Evolutionary conservation across 2,329 filamentous ascomycete species (phyloP), one percentile per base, ranked within the genome.

Genomic region (Plenodomus tracheiphilus): DNA sequence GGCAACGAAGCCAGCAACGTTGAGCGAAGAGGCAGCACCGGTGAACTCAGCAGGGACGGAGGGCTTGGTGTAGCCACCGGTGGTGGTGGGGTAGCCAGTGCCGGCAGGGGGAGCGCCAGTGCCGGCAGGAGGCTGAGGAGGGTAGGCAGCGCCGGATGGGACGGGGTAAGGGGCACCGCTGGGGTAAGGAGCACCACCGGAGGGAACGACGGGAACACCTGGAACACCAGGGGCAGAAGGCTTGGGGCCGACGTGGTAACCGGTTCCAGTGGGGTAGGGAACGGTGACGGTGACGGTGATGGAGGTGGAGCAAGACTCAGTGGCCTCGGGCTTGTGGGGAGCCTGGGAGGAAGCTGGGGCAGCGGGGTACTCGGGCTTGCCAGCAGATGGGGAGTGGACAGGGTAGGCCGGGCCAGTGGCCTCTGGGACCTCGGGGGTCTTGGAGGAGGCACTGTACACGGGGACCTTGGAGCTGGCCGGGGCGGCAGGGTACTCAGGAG

Each of bases 211-310:
- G 28, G 28, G 13, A 32, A 32, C 28, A 32, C 28, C 28, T 4
- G 28, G 28, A 15, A 15, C 28, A 32, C 28, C 56, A 42, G 37
- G 40, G 41, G 49, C 55, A 34, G 41, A 35, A 39, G 41, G 53
- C 46, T 36, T 28, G 41, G 41, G 41, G 34, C 41, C 41, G n/a
- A 28, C 20, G n/a, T 37, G 28, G 37, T 48, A 37, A 32, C 41
- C 30, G 50, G 69, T 59, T 43, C 66, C 70, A 39, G 73, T 74
- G 49, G 69, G 67, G 63, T 65, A 61, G 20, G 66, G 68, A 54
- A 78, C 59, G 38, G 75, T 78, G 54, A 77, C 65, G 48, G 72
- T 68, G 55, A 72, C 65, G 54, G 76, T 78, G 49, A 66, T 64
- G 61, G 72, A 76, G 62, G 74, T 69, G 40, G 69, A 65, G 52